These are phyloP conservation scores for Wickerhamomyces mucosus DNA, from an alignment of 805 yeast species.

Conservation along the genomic window DNA sequence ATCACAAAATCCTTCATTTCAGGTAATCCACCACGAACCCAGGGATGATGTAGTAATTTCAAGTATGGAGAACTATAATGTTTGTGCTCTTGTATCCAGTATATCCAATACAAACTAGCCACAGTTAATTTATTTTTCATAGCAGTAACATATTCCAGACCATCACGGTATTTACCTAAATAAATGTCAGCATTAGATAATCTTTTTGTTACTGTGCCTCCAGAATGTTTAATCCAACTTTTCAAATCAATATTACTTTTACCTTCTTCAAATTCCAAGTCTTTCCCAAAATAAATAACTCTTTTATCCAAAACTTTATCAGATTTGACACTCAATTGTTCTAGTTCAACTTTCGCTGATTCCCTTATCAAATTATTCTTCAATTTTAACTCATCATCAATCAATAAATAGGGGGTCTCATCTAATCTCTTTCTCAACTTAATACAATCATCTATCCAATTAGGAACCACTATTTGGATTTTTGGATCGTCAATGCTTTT, in stretches of 20 bases:
- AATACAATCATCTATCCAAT: slow-evolving; percentile 72
- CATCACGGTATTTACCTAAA: slow-evolving; percentile 55
- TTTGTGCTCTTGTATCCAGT: slow-evolving; percentile 47
- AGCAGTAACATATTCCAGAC: slow-evolving; percentile 43
- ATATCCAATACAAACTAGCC: slow-evolving; percentile 74
- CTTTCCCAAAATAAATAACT: slow-evolving; percentile 41
- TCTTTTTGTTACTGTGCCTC: slow-evolving; percentile 37
- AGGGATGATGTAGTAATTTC: slow-evolving; percentile 65
- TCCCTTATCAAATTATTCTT: slow-evolving; percentile 8
- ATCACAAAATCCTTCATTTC: slow-evolving; percentile 47
- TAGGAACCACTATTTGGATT: slow-evolving; percentile 60
- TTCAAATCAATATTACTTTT: slow-evolving; percentile 24
- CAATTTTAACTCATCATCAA: slow-evolving; percentile 5
- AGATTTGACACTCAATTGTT: slow-evolving; percentile 4
- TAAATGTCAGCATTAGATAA: slow-evolving; percentile 33
- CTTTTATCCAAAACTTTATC: slow-evolving; percentile 32
- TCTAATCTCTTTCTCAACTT: slow-evolving; percentile 39
- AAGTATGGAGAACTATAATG: slow-evolving; percentile 45
- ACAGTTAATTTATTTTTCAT: slow-evolving; percentile 30
- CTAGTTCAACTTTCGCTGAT: slow-evolving; percentile 4
- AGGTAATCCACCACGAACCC: slow-evolving; percentile 36
- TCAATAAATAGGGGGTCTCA: slow-evolving; percentile 38
- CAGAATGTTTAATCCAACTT: slow-evolving; percentile 37
- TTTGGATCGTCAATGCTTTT: slow-evolving; percentile 27
- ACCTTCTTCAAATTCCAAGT: slow-evolving; percentile 39